phyloP scores from a whole-genome alignment of 225 moss, liverwort and hornwort species.

The Bryum argenteum region DNA sequence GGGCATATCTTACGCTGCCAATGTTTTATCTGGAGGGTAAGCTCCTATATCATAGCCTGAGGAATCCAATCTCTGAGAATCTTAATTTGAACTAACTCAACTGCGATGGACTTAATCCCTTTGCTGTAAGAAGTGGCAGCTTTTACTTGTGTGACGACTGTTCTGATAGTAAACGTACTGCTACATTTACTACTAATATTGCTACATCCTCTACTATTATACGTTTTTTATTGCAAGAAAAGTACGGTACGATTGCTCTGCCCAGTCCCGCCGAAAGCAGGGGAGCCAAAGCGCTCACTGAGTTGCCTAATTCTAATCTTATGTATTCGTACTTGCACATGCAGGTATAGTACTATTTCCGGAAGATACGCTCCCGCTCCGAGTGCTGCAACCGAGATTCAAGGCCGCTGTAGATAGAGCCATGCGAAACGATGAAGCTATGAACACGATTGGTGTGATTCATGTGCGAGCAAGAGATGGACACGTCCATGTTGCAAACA shows the following conservation, averaged over 20 bases:
- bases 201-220: no score
- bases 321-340: constrained; percentile 27
- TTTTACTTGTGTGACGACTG: constrained; percentile 7
- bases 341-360: constrained; percentile 93
- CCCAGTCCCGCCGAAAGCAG: not conserved
- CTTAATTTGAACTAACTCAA: not conserved
- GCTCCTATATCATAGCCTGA: not conserved
- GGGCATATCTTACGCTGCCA: constrained; percentile 78
- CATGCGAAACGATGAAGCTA: constrained; percentile 78
- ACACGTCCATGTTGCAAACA: constrained; percentile 76
- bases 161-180: not conserved
- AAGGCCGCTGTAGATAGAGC: constrained; percentile 94
- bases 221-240: constrained; percentile 8
- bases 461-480: constrained; percentile 77
- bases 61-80: constrained; percentile 7
- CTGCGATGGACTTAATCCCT: not conserved
- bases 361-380: constrained; percentile 84
- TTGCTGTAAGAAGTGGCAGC: not conserved
- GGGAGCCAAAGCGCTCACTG: not conserved
- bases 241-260: not conserved
- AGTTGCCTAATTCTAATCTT: constrained; percentile 20
- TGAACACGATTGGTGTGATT: constrained; percentile 88
- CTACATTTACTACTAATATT: not conserved
- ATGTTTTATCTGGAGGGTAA: constrained; percentile 98
- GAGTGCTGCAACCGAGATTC: constrained; percentile 89